These are phyloP conservation scores for Pseudonitzschia pungens DNA, from an alignment of 108 stramenopile species.

Conservation along the genomic window DNA sequence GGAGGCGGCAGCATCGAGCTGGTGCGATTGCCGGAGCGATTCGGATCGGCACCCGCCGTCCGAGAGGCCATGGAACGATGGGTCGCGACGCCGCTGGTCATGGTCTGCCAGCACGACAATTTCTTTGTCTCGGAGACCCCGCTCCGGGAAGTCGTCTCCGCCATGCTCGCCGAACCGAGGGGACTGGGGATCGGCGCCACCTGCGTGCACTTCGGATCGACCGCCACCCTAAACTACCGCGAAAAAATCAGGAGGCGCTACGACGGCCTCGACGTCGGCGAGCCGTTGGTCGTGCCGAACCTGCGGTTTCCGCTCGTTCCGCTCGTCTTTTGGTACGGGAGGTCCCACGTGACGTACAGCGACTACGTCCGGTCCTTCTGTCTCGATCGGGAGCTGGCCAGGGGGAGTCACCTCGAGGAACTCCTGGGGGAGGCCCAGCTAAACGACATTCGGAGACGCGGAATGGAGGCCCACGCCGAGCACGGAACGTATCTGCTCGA, in stretches of 20 bases:
- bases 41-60: conserved; percentile 30
- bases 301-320: conserved; percentile 24
- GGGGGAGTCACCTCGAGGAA: conserved; percentile 44
- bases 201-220: conserved; percentile 43
- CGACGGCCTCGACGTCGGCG: conserved; percentile 19
- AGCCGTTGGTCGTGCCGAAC: not conserved
- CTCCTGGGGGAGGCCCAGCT: conserved; percentile 34
- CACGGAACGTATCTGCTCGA: conserved; percentile 42
- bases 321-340: conserved; percentile 46
- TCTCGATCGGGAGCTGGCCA: conserved; percentile 15
- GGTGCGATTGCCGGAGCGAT: conserved; percentile 21
- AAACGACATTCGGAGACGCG: conserved; percentile 20
- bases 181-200: conserved; percentile 28
- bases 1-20: conserved; percentile 29
- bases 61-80: conserved; percentile 11
- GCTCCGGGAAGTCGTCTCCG: conserved; percentile 14
- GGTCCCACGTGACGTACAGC: conserved; percentile 29
- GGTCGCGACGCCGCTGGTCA: conserved; percentile 36
- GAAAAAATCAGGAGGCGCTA: conserved; percentile 38
- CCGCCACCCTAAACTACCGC: conserved; percentile 37
- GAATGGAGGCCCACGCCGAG: conserved; percentile 23
- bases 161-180: conserved; percentile 4
- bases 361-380: conserved; percentile 29
- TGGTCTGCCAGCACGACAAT: conserved; percentile 49
- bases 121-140: conserved; percentile 37